Conservation (phyloP, 2,329 filamentous ascomycete genomes). For the Aureobasidium sp. region DNA sequence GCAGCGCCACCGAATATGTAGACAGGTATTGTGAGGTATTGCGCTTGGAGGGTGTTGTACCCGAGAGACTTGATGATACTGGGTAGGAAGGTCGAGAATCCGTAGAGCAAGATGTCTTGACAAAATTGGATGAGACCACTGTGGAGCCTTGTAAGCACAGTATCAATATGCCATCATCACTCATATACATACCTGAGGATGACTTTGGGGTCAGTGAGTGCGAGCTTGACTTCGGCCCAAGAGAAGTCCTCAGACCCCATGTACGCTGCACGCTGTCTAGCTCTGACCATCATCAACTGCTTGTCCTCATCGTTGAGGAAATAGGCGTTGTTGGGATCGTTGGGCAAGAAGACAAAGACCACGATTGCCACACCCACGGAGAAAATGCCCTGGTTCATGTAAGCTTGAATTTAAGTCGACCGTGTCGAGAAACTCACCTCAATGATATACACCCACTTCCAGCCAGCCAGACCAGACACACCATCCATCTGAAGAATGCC, state of each 20-base stretch:
- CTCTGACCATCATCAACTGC: slow-evolving; percentile 45
- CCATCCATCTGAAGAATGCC: slow-evolving; percentile 27
- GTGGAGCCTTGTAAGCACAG: neutral
- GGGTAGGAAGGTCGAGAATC: slow-evolving; percentile 54
- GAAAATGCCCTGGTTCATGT: slow-evolving; percentile 20
- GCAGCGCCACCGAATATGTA: slow-evolving; percentile 44
- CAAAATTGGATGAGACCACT: slow-evolving; percentile 44
- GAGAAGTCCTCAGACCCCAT: slow-evolving; percentile 46
- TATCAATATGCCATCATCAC: no score
- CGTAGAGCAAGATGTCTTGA: slow-evolving; percentile 47
- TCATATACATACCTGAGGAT: slow-evolving; percentile 36
- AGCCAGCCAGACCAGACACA: slow-evolving; percentile 25
- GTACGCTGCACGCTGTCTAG: slow-evolving; percentile 40
- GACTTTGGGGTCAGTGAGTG: slow-evolving; percentile 45
- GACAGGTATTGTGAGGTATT: slow-evolving; percentile 52
- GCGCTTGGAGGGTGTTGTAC: slow-evolving; percentile 44
- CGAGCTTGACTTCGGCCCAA: slow-evolving; percentile 45
- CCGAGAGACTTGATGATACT: slow-evolving; percentile 49
- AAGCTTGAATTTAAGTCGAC: neutral
- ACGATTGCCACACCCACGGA: slow-evolving; percentile 24
- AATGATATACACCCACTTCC: slow-evolving; percentile 31
- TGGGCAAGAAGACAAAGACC: slow-evolving; percentile 30
- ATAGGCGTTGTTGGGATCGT: slow-evolving; percentile 37
- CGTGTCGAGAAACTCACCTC: slow-evolving; percentile 17
- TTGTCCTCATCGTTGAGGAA: slow-evolving; percentile 43